A percentile compares a stretch with the other conserved stretches of the same genome.
These are phyloP conservation scores for Salvia hispanica DNA, from an alignment of 257 asterid species.

Conservation along the genomic window DNA sequence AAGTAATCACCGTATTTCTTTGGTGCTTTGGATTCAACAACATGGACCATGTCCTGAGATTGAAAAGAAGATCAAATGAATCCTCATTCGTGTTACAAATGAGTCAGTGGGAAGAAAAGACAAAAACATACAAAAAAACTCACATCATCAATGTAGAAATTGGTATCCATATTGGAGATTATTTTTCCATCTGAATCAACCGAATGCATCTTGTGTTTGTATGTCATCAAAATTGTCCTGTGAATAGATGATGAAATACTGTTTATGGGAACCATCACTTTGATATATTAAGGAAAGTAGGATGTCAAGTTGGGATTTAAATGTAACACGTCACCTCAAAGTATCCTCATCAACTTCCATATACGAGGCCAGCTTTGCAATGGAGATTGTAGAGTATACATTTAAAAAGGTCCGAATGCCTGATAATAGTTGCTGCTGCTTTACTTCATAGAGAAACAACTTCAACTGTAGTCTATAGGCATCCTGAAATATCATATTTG, in stretches of 20 bases:
- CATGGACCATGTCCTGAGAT: constrained; percentile 63
- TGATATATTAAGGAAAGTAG: background rate
- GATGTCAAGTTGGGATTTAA: background rate
- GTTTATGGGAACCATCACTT: constrained; percentile 8
- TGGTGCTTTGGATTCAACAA: constrained; percentile 61
- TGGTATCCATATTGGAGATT: constrained; percentile 75
- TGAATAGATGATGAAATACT: constrained; percentile 7
- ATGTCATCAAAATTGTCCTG: constrained; percentile 95
- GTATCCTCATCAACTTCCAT: constrained; percentile 92
- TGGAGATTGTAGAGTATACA: constrained; percentile 85
- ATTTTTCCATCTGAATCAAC: constrained; percentile 76
- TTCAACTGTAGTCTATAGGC: constrained; percentile 87
- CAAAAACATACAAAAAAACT: constrained; percentile 33
- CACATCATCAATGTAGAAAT: constrained; percentile 87
- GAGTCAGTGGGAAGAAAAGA: background rate
- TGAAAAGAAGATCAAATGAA: constrained; percentile 24
- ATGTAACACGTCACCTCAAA: constrained; percentile 54
- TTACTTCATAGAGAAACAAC: constrained; percentile 87
- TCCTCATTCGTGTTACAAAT: background rate
- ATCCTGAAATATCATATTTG: constrained; percentile 55
- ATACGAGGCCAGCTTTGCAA: constrained; percentile 75
- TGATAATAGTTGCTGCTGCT: constrained; percentile 82
- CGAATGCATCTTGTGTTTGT: constrained; percentile 93
- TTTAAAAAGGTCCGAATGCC: constrained; percentile 83
- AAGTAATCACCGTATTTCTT: constrained; percentile 71